Conservation (phyloP, 768 basidiomycete species). For the Suillus hirtellus region DNA sequence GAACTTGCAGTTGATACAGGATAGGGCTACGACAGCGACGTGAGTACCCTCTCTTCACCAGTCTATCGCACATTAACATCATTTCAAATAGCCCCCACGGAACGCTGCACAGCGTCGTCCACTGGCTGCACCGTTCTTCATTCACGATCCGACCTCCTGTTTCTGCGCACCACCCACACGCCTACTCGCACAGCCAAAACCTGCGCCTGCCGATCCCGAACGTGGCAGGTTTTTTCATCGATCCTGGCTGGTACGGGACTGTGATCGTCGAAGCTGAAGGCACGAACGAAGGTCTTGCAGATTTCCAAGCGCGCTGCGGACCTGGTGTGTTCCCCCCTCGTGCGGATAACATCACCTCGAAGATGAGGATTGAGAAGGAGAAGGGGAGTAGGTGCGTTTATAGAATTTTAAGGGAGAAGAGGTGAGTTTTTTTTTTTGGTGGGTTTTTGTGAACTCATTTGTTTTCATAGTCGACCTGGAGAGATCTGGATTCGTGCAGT, state of each 20-base stretch:
- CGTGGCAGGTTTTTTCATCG: conserved; percentile 56
- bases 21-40: conserved; percentile 79
- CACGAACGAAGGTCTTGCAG: conserved; percentile 80
- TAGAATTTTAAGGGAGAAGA: conserved; percentile 75
- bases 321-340: conserved; percentile 66
- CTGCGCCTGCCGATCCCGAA: conserved; percentile 52
- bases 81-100: conserved; percentile 67
- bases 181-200: conserved; percentile 27
- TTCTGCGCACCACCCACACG: conserved; percentile 31
- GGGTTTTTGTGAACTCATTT: neutral
- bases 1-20: conserved; percentile 76
- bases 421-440: conserved; percentile 41
- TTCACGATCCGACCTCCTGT: conserved; percentile 62
- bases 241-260: conserved; percentile 81
- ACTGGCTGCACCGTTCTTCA: conserved; percentile 82
- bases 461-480: conserved; percentile 57
- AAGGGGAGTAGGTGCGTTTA: conserved; percentile 58
- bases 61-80: conserved; percentile 10
- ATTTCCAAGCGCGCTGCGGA: conserved; percentile 74
- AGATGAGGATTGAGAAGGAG: conserved; percentile 38
- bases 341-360: conserved; percentile 37
- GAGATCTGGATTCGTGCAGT: conserved; percentile 75
- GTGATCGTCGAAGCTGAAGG: conserved; percentile 86
- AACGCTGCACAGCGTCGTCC: conserved; percentile 74
- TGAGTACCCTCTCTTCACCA: conserved; percentile 39